Evolutionary conservation across 2,329 filamentous ascomycete genomes (phyloP), one percentile per base, ranked within the genome.

Genomic region (Sporothrix sp.): DNA sequence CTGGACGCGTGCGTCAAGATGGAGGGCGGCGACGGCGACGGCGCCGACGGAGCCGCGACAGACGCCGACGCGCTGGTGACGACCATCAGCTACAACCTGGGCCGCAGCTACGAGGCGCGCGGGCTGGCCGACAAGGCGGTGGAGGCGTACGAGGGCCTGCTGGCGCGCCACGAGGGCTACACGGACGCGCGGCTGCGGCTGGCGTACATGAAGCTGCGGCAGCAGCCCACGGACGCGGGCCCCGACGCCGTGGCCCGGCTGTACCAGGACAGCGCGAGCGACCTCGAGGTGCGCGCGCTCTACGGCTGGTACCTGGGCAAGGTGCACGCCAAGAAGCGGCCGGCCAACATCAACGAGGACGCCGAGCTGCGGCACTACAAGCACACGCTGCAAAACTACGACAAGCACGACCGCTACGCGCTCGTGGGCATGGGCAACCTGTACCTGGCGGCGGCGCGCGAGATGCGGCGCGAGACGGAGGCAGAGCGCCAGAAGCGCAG

Each of bases 341-440:
- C 83, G 3, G 71, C 79, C 47, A 91, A 93, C 62, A 76, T 96
- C 53, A 81, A 81, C 14, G 90, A 97, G 62, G 94, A 98, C 62
- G 82, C 83, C 30, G 93, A 98, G 66, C 84, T 95, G 60, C 81
- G 89, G 3, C 90, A 96, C 64, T 94, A 94, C 74, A 98, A 97
- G 69, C 89, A 96, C 66, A 97, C 91, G 0, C 72, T 98, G 27
- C 88, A 95, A 64, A 82, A 90, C 58, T 85, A 89, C 64, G 91
- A 98, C 71, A 98, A 97, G 74, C 93, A 98, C 64, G 93, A 98
- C 64, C 79, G 88, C n/a, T 98, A 98, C 65, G 88, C 93, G 4
- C 73, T 98, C 25, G 90, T 94, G 23, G 91, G 87, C 13, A 97
- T 98, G 91, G 93, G 93, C 37, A 98, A 98, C 64, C 72, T 98